Base-by-base conservation (phyloP, 306 rosid genomes). In the Dalbergia oliveri region DNA sequence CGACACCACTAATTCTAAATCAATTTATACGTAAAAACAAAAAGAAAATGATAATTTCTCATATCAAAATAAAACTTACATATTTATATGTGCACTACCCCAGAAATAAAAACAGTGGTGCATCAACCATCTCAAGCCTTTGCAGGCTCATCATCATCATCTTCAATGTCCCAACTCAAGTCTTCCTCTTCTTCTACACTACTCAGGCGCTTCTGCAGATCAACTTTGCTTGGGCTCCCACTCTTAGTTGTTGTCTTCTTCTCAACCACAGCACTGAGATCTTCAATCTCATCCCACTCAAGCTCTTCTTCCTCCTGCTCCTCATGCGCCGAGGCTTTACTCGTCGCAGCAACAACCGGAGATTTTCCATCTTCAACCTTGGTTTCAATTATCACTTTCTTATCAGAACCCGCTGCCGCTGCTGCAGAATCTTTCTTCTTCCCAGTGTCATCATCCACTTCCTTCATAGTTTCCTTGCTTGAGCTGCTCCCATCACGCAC, bases 201-300 rank as follows among this genome's bases (percentile, higher is more conserved):
- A 82, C 88, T 84, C 72, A 94, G 83, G 37, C 91, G 89, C 77
- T 91, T 90, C 60, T 79, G 84, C 75, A 92, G 77, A 77, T 91
- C 91, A 74, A 80, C 85, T 79, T 77, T 86, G 66, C 78, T 72
- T 8, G 86, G 76, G 79, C 82, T 85, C 67, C 81, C 90, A 47
- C 71, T 73, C 39, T 56, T 45, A 77, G 49, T 73, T 21, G 54
- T 79, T 21, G 5, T 63, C 84, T 89, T 90, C 83, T 86, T 88
- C 39, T 91, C 91, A 64, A 91, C 92, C 79, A 89, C 79, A 74
- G 80, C 74, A 81, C 91, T 84, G 68, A 90, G 88, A 89, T 91
- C 92, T 90, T 91, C 98, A 84, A 94, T 94, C 90, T 94, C 95
- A 79, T 94, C 98, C 98, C 97, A 94, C 26, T 85, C 92, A 69